Evolutionary conservation across 2,329 filamentous ascomycete species (phyloP), one percentile per base, ranked within the genome.

Genomic region (Paracoccidioides brasiliensis): DNA sequence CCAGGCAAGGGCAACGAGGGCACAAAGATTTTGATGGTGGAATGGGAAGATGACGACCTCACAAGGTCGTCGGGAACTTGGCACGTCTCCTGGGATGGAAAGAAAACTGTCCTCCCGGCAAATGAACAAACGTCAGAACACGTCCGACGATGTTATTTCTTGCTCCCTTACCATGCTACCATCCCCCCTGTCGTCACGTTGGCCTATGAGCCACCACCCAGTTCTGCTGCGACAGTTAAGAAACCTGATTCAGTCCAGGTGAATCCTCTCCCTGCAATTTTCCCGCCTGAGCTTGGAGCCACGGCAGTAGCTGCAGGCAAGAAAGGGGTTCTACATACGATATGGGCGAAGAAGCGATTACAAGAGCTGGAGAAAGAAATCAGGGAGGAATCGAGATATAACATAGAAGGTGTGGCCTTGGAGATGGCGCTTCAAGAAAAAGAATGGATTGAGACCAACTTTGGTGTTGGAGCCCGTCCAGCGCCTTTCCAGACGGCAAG

Each of bases 1-100:
- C 77, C 81, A 0, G 85, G 83, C 40, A 81, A 80, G 67, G 85
- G 82, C 52, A 88, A 88, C 64, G 85, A 90, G 61, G 89, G 89
- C 43, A 94, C 88, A 59, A 95, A 95, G 74, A 84, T 95, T 60
- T 75, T 95, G 63, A 93, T 95, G 88, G 84, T 95, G 42, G 89
- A 95, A 69, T 95, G 90, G 90, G 83, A 88, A 67, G 81, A 84
- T 53, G 78, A 80, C 61, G 73, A 78, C 57, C 69, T 73, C 44
- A 76, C 72, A 2, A 70, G 74, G 53, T 70, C 71, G 9, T 60
- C 76, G 14, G 79, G 77, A 2, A 78, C 78, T 57, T 95, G 89
- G 89, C 80, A 86, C 57, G 83, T 95, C 22, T 85, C 82, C 1
- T 95, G 90, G 89, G 82, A 90, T 44, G 86, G 87, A 46, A 94